Percentiles rank a stretch among this genome's conserved stretches.
Evolutionary conservation across 208 protist species (phyloP).

Genomic region (Acanthamoeba healyi): DNA sequence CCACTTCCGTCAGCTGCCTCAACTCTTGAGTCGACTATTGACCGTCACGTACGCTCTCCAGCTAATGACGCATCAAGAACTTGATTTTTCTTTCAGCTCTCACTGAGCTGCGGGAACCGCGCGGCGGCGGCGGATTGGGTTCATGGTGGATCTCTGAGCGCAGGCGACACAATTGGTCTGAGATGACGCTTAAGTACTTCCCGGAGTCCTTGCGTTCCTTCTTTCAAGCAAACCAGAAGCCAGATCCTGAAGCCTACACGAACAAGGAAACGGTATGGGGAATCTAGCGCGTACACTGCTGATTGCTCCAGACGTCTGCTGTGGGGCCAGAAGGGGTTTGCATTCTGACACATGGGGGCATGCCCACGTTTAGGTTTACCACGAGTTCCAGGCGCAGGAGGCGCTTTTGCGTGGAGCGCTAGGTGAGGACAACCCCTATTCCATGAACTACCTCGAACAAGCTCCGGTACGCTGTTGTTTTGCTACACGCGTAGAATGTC

Average conservation of each 20-base stretch:
- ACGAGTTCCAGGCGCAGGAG: slow-evolving; percentile 51
- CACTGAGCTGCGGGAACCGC: too few species aligned
- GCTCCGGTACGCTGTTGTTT: background rate
- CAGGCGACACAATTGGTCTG: slow-evolving; percentile 36
- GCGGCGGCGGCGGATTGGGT: too few species aligned
- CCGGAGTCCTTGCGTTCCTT: background rate
- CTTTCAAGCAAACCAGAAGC: slow-evolving; percentile 33
- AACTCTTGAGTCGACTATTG: background rate
- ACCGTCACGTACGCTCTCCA: slow-evolving; percentile 38
- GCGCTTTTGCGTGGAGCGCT: background rate
- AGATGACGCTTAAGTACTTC: slow-evolving; percentile 36
- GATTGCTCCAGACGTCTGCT: background rate
- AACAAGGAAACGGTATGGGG: slow-evolving; percentile 11
- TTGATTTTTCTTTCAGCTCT: background rate
- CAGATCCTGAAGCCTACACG: background rate
- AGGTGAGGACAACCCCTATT: slow-evolving; percentile 32
- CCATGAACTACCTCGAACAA: background rate
- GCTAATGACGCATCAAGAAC: too few species aligned
- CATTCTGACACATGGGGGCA: too few species aligned
- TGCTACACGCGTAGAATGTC: too few species aligned
- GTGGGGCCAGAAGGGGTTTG: too few species aligned
- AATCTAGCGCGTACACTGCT: background rate
- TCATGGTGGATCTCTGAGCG: background rate
- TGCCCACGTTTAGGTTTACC: background rate
- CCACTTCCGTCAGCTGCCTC: background rate